Base-by-base conservation (phyloP, 768 basidiomycete genomes). In the Phlebiopsis gigantea region DNA sequence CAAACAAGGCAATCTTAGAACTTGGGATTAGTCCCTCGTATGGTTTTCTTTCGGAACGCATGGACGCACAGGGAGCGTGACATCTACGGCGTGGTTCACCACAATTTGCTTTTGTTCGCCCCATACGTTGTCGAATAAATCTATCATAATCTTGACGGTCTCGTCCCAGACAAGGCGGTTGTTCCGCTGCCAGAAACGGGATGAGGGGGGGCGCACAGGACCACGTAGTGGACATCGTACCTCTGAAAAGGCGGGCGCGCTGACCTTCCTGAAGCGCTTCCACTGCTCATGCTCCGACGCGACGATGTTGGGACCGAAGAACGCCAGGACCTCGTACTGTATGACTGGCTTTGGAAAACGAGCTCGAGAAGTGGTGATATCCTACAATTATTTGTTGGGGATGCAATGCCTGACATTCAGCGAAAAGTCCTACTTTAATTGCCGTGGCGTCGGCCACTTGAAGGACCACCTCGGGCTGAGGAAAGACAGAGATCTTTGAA, bases 221-320 rank as follows among this genome's bases (percentile, higher is more conserved):
- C 34, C 34, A 17, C 8, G 34, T 39, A 45, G 2, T 5, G 4
- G 19, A 5, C n/a, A 43, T 30, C 48, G 14, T 22, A 61, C 60
- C 51, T 85, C 83, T 5, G 81, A 81, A 65, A 87, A 87, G 0
- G 83, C 79, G 17, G 84, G 83, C 1, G 81, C 82, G 21, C 78
- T 72, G 42, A 87, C 77, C 65, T 81, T 84, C 49, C 84, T 70
- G 59, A 83, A 84, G 31, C 77, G 77, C 67, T 84, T 84, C 85
- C 85, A 88, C 57, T 81, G 75, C 4, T 81, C 79, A n/a, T 79
- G 80, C 60, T 87, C 85, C 0, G 82, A 81, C 1, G 76, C 78
- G 19, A 88, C 77, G 42, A 87, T 81, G 59, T 88, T 89, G 9
- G 63, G 63, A 4, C 86, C 85, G 63, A 78, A 87, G 55, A 83